Conservation (phyloP, 2,329 filamentous ascomycete species). For the Aspergillus ochraceoroseus region DNA sequence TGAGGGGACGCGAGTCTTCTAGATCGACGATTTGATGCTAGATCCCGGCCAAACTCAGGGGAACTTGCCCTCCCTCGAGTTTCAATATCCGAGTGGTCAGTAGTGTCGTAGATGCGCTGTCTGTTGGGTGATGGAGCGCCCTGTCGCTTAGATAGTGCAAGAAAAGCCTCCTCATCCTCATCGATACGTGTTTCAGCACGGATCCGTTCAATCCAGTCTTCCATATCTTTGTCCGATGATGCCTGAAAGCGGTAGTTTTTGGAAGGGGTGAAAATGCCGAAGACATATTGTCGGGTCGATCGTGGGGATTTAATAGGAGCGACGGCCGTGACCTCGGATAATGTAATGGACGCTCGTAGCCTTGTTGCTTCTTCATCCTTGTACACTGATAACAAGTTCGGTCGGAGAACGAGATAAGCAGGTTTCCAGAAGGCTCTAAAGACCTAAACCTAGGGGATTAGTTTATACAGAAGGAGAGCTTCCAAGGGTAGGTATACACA, state of each 20-base stretch:
- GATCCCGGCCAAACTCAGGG: conserved; percentile 31
- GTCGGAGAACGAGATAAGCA: conserved; percentile 81
- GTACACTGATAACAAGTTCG: conserved; percentile 87
- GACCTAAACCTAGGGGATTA: conserved; percentile 24
- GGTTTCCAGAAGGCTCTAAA: conserved; percentile 76
- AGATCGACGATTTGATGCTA: conserved; percentile 27
- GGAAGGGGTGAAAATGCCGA: conserved; percentile 85
- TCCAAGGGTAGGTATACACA: conserved; percentile 35
- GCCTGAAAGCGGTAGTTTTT: conserved; percentile 90
- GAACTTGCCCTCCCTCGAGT: conserved; percentile 31
- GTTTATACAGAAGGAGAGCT: conserved; percentile 13
- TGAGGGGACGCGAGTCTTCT: conserved; percentile 38
- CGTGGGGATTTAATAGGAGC: conserved; percentile 85
- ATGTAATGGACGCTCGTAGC: conserved; percentile 78
- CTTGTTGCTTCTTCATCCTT: conserved; percentile 86
- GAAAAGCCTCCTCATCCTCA: conserved; percentile 80
- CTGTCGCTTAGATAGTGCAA: conserved; percentile 37
- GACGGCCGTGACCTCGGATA: conserved; percentile 87
- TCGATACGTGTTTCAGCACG: conserved; percentile 75
- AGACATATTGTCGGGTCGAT: conserved; percentile 78
- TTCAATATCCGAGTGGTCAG: conserved; percentile 43
- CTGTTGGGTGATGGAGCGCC: conserved; percentile 24
- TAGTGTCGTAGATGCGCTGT: conserved; percentile 36
- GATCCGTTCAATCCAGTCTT: conserved; percentile 81
- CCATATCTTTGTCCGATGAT: conserved; percentile 64